Conservation (phyloP, 305 asterid genomes). For the Solanum chacoense region DNA sequence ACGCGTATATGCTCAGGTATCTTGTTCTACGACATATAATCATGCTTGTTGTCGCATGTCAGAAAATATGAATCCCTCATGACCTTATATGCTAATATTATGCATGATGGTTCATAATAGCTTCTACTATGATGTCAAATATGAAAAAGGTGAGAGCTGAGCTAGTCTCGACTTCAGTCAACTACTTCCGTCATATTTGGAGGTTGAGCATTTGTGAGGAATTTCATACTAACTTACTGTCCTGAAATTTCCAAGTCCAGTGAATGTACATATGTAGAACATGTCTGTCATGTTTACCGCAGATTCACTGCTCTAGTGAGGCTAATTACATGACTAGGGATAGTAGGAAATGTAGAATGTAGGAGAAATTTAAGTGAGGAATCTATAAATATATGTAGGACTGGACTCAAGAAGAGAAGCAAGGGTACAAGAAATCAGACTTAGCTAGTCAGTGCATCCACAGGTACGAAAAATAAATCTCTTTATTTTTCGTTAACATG, state of each 20-base stretch:
- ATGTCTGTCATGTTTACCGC: background rate
- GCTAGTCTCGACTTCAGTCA: background rate
- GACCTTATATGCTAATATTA: background rate
- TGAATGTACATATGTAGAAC: background rate
- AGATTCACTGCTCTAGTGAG: background rate
- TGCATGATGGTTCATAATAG: background rate
- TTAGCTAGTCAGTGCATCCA: conserved; percentile 76
- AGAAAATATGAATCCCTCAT: background rate
- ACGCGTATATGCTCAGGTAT: conserved; percentile 40
- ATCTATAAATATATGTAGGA: conserved; percentile 33
- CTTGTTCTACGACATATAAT: background rate
- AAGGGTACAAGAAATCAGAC: conserved; percentile 75
- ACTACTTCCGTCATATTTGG: background rate
- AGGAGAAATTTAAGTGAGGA: background rate
- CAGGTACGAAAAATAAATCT: conserved; percentile 18
- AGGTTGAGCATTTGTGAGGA: background rate
- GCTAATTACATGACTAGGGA: background rate
- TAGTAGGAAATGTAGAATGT: background rate
- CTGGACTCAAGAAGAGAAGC: conserved; percentile 52
- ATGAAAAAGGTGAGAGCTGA: background rate
- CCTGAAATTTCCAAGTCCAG: background rate
- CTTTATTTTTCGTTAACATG: background rate
- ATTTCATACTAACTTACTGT: background rate
- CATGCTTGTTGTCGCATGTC: background rate
- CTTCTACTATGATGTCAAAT: background rate